These are phyloP conservation scores for Kwoniella botswanensis DNA, from an alignment of 768 basidiomycete genomes.

Conservation along the genomic window DNA sequence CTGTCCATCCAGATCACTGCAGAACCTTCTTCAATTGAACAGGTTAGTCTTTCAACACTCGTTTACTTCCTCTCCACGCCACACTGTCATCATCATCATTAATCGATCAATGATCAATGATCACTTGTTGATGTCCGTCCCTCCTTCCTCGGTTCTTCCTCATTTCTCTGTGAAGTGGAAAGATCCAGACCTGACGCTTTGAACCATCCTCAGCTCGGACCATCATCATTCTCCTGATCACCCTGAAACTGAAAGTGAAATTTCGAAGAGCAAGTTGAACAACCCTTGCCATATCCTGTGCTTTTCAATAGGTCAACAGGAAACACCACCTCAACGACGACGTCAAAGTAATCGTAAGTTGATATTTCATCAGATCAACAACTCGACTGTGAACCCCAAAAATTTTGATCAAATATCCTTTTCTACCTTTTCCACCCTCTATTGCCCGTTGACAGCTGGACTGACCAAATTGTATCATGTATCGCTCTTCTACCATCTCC, in stretches of 20 bases:
- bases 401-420: neutral
- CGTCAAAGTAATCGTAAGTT: slow-evolving; percentile 7
- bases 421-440: neutral
- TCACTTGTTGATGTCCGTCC: neutral
- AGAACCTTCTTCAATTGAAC: neutral
- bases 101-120: neutral
- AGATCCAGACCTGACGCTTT: slow-evolving; percentile 2
- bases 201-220: slow-evolving; percentile 3
- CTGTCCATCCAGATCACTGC: neutral
- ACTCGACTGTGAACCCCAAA: slow-evolving; percentile 1
- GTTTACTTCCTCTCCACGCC: neutral
- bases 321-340: neutral
- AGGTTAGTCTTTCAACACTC: slow-evolving; percentile 3
- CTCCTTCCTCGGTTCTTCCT: neutral
- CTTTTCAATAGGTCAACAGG: neutral
- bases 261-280: neutral
- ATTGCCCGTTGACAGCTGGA: neutral
- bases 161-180: neutral
- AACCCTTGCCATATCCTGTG: neutral
- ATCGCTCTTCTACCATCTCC: slow-evolving; percentile 11
- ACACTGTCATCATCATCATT: neutral
- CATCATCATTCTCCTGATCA: neutral
- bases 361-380: neutral
- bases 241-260: neutral
- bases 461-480: slow-evolving; percentile 14